A percentile compares a stretch with the other conserved stretches of the same genome.
These are phyloP conservation scores for Acacia pycnantha DNA, from an alignment of 331 rosid species.

Conservation along the genomic window DNA sequence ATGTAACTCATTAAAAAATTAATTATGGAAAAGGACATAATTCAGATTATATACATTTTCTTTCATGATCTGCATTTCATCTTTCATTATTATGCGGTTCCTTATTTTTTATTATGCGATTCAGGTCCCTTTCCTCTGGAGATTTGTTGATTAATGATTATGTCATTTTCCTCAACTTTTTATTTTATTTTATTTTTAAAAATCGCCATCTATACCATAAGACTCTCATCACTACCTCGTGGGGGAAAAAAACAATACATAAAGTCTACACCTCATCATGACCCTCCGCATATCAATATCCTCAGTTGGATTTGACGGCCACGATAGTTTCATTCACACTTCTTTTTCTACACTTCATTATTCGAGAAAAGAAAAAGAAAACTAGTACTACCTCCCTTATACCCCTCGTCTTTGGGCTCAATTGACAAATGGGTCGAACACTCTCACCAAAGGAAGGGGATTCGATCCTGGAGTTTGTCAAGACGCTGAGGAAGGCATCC, in stretches of 20 bases:
- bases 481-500: too few species aligned
- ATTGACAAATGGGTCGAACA: too few species aligned
- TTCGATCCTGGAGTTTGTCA: too few species aligned
- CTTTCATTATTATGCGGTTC: neutral
- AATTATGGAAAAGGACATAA: neutral
- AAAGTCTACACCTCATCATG: neutral
- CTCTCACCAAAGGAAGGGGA: too few species aligned
- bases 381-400: neutral
- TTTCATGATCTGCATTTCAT: neutral
- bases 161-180: neutral
- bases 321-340: neutral
- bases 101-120: neutral
- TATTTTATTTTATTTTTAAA: neutral
- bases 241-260: neutral
- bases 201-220: neutral
- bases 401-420: too few species aligned
- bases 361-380: neutral
- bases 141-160: neutral
- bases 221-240: neutral
- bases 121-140: neutral
- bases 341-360: neutral
- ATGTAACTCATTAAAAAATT: neutral
- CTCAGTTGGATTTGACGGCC: conserved; percentile 25
- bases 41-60: too few species aligned
- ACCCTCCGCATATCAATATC: neutral